These are phyloP conservation scores for Hirschfeldia incana DNA, from an alignment of 345 rosid species.

Conservation along the genomic window DNA sequence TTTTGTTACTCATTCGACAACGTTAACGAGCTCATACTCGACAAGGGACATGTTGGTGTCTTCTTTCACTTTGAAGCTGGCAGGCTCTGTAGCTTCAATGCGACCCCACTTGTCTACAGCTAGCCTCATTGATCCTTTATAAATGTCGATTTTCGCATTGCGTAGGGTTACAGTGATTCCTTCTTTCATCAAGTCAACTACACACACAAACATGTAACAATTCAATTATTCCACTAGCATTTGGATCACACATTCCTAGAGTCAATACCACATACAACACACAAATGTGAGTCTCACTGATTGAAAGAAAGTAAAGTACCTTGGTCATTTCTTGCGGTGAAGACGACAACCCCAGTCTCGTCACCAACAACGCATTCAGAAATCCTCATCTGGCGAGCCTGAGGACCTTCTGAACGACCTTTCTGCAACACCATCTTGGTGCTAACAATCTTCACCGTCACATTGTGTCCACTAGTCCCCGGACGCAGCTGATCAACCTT, in stretches of 20 bases:
- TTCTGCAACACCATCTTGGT: constrained; percentile 76
- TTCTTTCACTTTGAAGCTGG: constrained; percentile 66
- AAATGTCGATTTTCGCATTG: constrained; percentile 76
- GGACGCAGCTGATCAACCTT: constrained; percentile 90
- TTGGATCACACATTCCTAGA: background rate
- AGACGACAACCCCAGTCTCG: constrained; percentile 83
- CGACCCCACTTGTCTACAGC: constrained; percentile 72
- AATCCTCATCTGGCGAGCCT: constrained; percentile 70
- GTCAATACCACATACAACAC: background rate
- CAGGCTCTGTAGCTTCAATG: constrained; percentile 61
- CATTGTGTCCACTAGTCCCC: constrained; percentile 77
- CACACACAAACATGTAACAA: constrained; percentile 7
- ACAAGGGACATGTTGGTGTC: constrained; percentile 74
- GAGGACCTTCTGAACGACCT: constrained; percentile 75
- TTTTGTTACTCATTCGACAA: constrained; percentile 55
- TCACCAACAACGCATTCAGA: constrained; percentile 93
- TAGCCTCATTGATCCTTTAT: constrained; percentile 80
- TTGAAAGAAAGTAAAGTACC: constrained; percentile 42
- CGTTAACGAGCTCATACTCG: constrained; percentile 71
- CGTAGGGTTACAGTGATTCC: constrained; percentile 63
- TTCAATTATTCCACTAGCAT: background rate
- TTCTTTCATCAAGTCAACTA: constrained; percentile 86
- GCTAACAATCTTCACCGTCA: constrained; percentile 76
- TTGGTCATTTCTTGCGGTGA: constrained; percentile 93
- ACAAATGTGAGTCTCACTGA: background rate